Base-by-base conservation (phyloP, 1,284 basidiomycete genomes). In the Ceratobasidium papillatum region DNA sequence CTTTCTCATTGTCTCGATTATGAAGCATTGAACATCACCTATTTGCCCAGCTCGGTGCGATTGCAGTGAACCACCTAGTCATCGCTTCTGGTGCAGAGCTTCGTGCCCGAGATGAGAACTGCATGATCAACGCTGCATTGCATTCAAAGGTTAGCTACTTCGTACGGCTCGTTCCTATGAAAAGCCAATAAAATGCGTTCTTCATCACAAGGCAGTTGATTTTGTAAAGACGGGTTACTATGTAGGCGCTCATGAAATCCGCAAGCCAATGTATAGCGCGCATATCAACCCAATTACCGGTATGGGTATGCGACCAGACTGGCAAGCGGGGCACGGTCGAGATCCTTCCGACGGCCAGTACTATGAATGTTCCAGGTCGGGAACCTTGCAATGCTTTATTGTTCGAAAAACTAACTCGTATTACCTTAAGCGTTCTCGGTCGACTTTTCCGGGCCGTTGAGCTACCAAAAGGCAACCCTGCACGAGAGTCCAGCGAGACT, bases 361-460 rank as follows among this genome's bases (percentile, higher is more conserved):
- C 41, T 72, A 72, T 49, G 27, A 77, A 1, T 72, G 68, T 19
- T 22, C 47, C 19, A 72, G 68, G 68, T 72, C 14, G 19, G 45
- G 38, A 22, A 12, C 22, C 30, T 36, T 41, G 5, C 22, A 1
- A 12, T 14, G 1, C 19, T 25, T 11, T 25, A 25, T 34, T 5
- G 17, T 25, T 2, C 30, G 34, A 61, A 4, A 9, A 11, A 1
- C 38, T 59, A 12, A 62, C 32, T 22, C 38, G 30, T 2, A 32
- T 51, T 47, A 17, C 32, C 22, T 25, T 17, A 11, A 81, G 82
- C 49, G 88, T 87, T 2, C 87, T 91, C 61, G 89, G 89, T 5
- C 81, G 81, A 65, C 83, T 91, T 7, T 91, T 87, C 78, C 84
- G 89, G 54, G 85, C 77, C 0, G 87, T 91, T 74, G 83, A 87